Conservation (phyloP, 441 rosid genomes). For the Syzygium malaccense region DNA sequence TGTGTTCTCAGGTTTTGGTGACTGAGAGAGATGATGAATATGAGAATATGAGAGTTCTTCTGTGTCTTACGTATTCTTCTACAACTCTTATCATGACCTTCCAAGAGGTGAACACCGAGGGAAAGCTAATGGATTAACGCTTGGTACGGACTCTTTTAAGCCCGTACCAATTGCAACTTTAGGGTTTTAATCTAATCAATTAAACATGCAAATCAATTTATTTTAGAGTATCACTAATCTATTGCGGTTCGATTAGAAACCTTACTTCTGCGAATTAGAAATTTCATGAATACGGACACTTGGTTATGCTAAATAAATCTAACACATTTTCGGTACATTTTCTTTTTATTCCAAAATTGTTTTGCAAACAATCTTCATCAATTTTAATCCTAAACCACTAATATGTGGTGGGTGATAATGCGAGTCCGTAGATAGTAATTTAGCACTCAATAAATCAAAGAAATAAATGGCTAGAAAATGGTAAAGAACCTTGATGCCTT, state of each 20-base stretch:
- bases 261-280: not conserved
- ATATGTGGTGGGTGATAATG: not conserved
- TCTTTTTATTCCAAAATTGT: not conserved
- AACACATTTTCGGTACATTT: accelerated
- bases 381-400: not conserved
- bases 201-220: not conserved
- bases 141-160: accelerated
- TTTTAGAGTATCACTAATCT: not conserved
- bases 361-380: not conserved
- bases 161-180: accelerated
- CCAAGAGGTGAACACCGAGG: not conserved
- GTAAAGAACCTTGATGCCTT: not conserved
- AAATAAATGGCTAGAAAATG: not conserved
- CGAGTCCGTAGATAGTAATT: accelerated
- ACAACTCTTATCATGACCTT: not conserved
- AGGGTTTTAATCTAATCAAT: not conserved
- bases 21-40: too few species aligned
- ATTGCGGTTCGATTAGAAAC: not conserved
- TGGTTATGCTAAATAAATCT: not conserved
- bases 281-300: accelerated
- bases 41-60: not conserved
- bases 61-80: not conserved
- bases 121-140: not conserved
- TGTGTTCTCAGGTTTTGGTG: too few species aligned
- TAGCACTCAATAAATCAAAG: not conserved